A percentile compares a stretch with the other conserved stretches of the same genome.
Evolutionary conservation across 2,329 filamentous ascomycete species (phyloP).

Genomic region (Pseudogymnoascus sp.): DNA sequence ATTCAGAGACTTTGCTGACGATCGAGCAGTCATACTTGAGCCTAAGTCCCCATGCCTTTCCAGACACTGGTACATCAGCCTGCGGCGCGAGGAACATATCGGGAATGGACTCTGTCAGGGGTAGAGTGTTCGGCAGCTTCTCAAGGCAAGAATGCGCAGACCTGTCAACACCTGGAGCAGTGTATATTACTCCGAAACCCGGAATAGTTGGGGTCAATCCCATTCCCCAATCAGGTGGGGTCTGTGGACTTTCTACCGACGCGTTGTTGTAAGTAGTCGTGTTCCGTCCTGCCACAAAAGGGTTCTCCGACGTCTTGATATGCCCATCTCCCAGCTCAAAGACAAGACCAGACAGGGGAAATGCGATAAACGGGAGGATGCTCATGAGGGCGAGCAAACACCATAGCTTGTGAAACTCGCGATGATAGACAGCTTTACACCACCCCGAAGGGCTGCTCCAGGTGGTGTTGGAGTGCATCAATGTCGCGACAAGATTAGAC

Average conservation of each 20-base stretch:
- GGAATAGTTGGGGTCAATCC: background rate
- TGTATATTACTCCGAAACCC: background rate
- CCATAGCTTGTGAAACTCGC: background rate
- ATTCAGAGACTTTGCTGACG: background rate
- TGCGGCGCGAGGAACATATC: constrained; percentile 6
- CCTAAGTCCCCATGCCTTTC: constrained; percentile 1
- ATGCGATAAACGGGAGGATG: background rate
- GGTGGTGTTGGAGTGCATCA: background rate
- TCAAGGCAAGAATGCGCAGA: background rate
- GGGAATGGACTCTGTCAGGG: background rate
- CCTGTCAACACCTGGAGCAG: background rate
- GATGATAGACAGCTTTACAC: background rate
- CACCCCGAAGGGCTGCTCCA: constrained; percentile 1
- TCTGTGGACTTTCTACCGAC: background rate
- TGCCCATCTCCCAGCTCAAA: background rate
- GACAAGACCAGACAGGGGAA: background rate
- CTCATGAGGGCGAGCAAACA: background rate
- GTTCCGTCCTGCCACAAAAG: background rate
- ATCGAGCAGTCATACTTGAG: constrained; percentile 1
- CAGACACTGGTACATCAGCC: background rate
- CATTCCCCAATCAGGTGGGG: background rate
- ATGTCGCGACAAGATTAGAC: background rate
- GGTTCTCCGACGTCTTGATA: background rate
- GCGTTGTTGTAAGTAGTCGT: background rate
- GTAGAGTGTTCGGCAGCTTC: background rate